phyloP scores from a whole-genome alignment of 169 alveolate genomes.

The Theileria parva region DNA sequence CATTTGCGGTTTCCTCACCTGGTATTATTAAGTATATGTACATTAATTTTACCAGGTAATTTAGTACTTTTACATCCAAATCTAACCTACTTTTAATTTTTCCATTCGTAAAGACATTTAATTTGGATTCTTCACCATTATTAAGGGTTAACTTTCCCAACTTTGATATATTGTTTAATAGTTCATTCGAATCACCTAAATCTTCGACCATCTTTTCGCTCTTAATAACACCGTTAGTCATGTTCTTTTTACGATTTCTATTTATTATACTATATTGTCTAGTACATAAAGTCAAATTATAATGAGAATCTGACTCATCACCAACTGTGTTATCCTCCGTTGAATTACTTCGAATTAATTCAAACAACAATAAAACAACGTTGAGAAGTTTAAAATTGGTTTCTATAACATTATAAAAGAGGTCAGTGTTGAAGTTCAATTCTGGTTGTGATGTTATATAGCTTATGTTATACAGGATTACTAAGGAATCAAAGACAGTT shows the following conservation, averaged over 20 bases:
- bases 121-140: neutral
- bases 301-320: neutral
- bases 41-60: conserved; percentile 26
- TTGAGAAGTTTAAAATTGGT: neutral
- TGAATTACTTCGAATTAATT: neutral
- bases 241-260: too few species aligned
- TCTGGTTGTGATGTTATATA: neutral
- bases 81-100: neutral
- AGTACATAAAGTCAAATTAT: neutral
- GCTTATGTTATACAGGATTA: neutral
- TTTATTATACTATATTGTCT: neutral
- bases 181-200: neutral
- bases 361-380: neutral
- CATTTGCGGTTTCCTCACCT: conserved; percentile 20
- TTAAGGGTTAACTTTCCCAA: neutral
- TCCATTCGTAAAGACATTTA: neutral
- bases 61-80: neutral
- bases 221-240: neutral
- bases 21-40: conserved; percentile 27
- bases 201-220: neutral
- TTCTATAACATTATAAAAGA: neutral
- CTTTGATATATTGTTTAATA: neutral
- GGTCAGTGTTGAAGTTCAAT: neutral
- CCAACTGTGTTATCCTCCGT: neutral
- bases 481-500: neutral